These are phyloP conservation scores for Elsinoe necatrix DNA, from an alignment of 2,329 filamentous ascomycete genomes.

Conservation along the genomic window DNA sequence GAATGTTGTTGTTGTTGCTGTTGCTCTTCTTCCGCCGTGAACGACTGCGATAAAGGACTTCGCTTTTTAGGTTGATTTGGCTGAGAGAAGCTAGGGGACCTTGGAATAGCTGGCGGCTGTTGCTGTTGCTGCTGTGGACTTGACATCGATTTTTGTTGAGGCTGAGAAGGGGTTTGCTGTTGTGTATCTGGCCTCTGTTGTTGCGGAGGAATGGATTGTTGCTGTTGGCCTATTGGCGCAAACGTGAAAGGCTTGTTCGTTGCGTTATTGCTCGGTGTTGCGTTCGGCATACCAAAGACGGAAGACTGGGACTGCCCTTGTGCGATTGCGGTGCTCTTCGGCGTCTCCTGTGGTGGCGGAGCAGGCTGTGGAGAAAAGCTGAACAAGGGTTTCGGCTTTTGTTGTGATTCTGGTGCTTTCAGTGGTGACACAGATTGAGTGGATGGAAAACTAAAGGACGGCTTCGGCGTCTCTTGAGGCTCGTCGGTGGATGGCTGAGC, in stretches of 20 bases:
- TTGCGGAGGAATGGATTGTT: not conserved
- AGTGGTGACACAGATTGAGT: not conserved
- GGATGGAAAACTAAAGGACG: not conserved
- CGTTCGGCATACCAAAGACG: not conserved
- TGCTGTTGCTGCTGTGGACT: not conserved
- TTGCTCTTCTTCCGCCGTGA: conserved; percentile 19
- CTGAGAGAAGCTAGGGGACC: conserved; percentile 16
- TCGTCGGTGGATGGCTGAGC: not conserved
- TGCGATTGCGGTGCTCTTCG: not conserved
- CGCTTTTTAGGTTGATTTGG: conserved; percentile 26
- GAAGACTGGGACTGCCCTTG: not conserved
- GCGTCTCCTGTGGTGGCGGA: conserved; percentile 14
- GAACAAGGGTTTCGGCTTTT: conserved; percentile 1
- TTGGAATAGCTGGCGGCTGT: conserved; percentile 8
- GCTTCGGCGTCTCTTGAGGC: not conserved
- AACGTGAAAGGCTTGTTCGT: not conserved
- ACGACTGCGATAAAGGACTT: conserved; percentile 29
- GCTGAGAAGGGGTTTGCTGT: not conserved
- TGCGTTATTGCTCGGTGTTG: not conserved
- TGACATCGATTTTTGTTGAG: not conserved
- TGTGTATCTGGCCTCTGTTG: not conserved
- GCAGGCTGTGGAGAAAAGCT: conserved; percentile 16
- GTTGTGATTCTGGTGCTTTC: not conserved
- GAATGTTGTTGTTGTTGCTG: conserved; percentile 2
- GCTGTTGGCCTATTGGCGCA: not conserved